Evolutionary conservation across 176 grass and related monocot genomes (phyloP).

Genomic region (Thinopyrum elongatum): DNA sequence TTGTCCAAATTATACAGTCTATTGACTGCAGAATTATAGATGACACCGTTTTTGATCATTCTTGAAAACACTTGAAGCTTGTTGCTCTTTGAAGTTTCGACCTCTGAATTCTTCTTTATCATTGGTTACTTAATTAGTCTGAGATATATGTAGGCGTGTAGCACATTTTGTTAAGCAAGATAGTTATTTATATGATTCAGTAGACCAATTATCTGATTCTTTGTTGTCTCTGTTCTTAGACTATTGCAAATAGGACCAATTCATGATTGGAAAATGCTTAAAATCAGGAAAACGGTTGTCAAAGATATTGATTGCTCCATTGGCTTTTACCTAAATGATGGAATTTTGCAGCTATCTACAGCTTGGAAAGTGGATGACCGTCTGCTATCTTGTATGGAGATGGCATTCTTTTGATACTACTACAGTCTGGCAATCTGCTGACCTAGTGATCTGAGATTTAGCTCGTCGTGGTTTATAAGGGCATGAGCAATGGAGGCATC

Average conservation of each 20-base stretch:
- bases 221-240: slow-evolving; percentile 8
- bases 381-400: not conserved
- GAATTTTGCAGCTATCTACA: slow-evolving; percentile 14
- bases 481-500: no score
- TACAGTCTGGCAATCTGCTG: slow-evolving; percentile 6
- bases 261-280: slow-evolving; percentile 1
- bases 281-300: not conserved
- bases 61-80: slow-evolving; percentile 1
- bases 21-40: slow-evolving; percentile 11
- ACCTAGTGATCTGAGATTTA: slow-evolving; percentile 11
- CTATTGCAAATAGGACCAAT: not conserved
- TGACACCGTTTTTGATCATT: slow-evolving; percentile 24
- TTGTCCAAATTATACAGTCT: slow-evolving; percentile 13
- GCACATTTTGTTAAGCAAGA: not conserved
- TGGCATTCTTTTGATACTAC: not conserved
- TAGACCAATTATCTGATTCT: not conserved
- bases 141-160: slow-evolving; percentile 1
- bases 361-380: not conserved
- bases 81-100: slow-evolving; percentile 9
- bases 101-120: slow-evolving; percentile 4
- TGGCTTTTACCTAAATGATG: not conserved
- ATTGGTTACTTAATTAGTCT: not conserved
- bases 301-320: not conserved
- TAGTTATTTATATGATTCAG: not conserved
- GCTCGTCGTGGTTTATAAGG: not conserved